Evolutionary conservation across 2,329 filamentous ascomycete genomes (phyloP), one percentile per base, ranked within the genome.

Genomic region (Phialophora verrucosa): DNA sequence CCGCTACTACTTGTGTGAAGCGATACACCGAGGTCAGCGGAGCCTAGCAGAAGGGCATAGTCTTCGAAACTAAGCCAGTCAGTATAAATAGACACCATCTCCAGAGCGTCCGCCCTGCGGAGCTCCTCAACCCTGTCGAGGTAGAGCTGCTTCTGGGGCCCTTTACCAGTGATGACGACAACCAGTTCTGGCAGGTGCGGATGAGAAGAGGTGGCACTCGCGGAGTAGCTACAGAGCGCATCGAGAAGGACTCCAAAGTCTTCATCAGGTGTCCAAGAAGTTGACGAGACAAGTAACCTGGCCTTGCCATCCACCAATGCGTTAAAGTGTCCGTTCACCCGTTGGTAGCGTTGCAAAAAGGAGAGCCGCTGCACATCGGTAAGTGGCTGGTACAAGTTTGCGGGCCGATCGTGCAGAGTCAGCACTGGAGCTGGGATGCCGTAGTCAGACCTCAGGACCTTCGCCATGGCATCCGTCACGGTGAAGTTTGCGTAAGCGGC

Each of bases 251-350:
- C 79, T 0, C 88, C 89, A 76, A 99, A 98, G 78, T 99, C 94
- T 77, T 99, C 95, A 74, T 99, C 95, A 0, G 93, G 87, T 0
- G 95, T 99, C 95, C 95, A 99, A 11, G 93, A 97, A 0, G 95
- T 99, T 65, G 93, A 95, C 79, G 92, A 96, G 44, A 98, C 91
- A 7, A 99, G 80, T 2, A 99, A 83, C 32, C 85, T 88, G 62
- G 87, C 85, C 8, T 81, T 81, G 4, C 86, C 85, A 17, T 82
- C 79, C 25, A 87, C 75, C 35, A 94, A 86, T 59, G 85, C 81
- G 7, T 84, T 76, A 0, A 87, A 87, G 57, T 90, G 80, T 10
- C 84, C 78, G 11, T 82, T 80, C 0, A 91, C 91, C 72, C 90
- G 88, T 1, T 88, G 83, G 7, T 96, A 81, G 1, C 83, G 82